phyloP scores from a whole-genome alignment of 805 yeast genomes.

The Candida palmyrensis region DNA sequence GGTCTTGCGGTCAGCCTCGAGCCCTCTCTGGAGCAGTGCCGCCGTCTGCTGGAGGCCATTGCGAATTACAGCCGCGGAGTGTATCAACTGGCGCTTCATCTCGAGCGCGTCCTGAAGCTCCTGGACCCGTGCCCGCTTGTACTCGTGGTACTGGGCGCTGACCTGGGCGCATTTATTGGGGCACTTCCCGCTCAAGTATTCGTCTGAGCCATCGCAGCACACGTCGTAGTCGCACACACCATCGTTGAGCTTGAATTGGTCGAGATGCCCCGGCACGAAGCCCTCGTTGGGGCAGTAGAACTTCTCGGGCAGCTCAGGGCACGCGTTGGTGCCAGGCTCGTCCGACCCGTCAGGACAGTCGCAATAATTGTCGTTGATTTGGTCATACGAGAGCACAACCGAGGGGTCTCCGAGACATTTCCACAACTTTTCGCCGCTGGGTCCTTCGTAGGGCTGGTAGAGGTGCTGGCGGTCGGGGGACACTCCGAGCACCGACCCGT shows the following conservation, averaged over 20 bases:
- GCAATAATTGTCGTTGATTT: conserved; percentile 84
- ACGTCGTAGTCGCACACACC: conserved; percentile 85
- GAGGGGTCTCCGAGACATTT: conserved; percentile 64
- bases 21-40: conserved; percentile 14
- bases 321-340: conserved; percentile 93
- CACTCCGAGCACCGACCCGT: conserved; percentile 35
- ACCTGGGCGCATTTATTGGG: conserved; percentile 52
- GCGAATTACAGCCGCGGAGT: conserved; percentile 12
- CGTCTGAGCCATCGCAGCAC: conserved; percentile 97
- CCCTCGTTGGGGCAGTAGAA: conserved; percentile 83
- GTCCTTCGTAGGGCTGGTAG: conserved; percentile 48
- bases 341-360: conserved; percentile 98
- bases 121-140: conserved; percentile 1
- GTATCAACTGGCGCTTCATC: conserved; percentile 10
- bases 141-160: conserved; percentile 27
- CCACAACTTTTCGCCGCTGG: conserved; percentile 43
- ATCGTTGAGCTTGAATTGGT: conserved; percentile 70
- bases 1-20: conserved; percentile 8
- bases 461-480: conserved; percentile 32
- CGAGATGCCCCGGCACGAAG: conserved; percentile 55
- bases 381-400: conserved; percentile 52
- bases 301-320: conserved; percentile 33
- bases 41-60: conserved; percentile 15
- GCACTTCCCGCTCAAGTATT: conserved; percentile 45
- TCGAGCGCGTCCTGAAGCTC: conserved; percentile 15